Base-by-base conservation (phyloP, 2,329 filamentous ascomycete species). In the Onygenales sp. region DNA sequence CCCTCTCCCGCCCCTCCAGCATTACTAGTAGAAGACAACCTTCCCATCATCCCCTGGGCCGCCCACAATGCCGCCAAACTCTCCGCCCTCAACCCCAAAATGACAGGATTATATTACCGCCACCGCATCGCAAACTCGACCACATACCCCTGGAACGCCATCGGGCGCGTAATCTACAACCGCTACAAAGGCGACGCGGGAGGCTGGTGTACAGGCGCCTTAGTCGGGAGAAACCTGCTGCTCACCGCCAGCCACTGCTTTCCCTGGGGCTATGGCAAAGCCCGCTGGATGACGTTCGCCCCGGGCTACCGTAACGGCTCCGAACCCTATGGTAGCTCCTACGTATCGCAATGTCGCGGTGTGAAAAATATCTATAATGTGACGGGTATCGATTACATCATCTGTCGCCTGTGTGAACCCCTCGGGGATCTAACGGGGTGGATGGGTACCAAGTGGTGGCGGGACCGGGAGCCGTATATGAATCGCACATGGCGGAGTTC, bases 171-270 rank as follows among this genome's bases (percentile, higher is more conserved):
- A 36, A 54, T 51, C 32, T 61, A 61, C 52, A 52, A 56, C 17
- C 53, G 57, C 13, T 62, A 56, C 42, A 54, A 54, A 50, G 50
- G 52, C 4, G 58, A 61, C 17, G 54, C 46, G 39, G 59, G 58
- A 8, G 59, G 59, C 31, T 62, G 59, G 59, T 62, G 59, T 42
- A 62, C 58, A 6, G 59, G 59, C 2, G 55, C 59, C 6, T 46
- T 62, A 2, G 58, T 62, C 17, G 59, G 59, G 32, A 56, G 55
- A 39, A 58, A 61, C 37, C 53, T 58, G 42, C 42, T 62, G 21
- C 58, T 62, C 45, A 62, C 59, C 13, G 59, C 59, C 9, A 62
- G 59, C 49, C 59, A 62, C 46, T 62, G 59, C 42, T 62, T 59
- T 48, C 59, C 59, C 11, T 62, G 58, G 59, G 56, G 56, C 14